A percentile compares a stretch with the other conserved stretches of the same genome.
These are phyloP conservation scores for Pythium diclinum DNA, from an alignment of 352 stramenopile genomes.

Conservation along the genomic window DNA sequence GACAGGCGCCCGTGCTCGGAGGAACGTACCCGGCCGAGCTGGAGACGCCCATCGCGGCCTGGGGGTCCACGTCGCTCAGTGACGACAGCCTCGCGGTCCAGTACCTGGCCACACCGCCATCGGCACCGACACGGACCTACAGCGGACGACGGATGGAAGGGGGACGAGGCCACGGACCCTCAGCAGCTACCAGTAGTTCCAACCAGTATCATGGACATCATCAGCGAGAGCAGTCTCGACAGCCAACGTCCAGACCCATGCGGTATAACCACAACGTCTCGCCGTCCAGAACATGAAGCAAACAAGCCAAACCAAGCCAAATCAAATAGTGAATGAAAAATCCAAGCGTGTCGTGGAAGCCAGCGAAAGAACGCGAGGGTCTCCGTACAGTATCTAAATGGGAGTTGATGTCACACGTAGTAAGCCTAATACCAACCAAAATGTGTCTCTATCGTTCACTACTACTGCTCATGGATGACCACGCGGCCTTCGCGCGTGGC, in stretches of 20 bases:
- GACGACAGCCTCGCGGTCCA: slow-evolving; percentile 9
- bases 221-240: neutral
- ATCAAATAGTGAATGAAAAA: no score
- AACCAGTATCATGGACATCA: neutral
- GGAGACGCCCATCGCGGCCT: slow-evolving; percentile 20
- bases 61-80: neutral
- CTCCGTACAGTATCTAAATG: neutral
- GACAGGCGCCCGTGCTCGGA: neutral
- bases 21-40: slow-evolving; percentile 22
- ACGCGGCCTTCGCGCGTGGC: slow-evolving; percentile 6
- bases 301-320: no score
- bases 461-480: slow-evolving; percentile 5
- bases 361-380: neutral
- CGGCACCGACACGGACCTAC: neutral
- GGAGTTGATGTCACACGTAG: neutral
- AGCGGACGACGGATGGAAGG: slow-evolving; percentile 13
- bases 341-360: neutral
- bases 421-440: neutral
- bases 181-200: neutral
- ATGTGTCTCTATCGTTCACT: neutral
- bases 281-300: slow-evolving; percentile 1
- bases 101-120: slow-evolving; percentile 2
- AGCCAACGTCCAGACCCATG: slow-evolving; percentile 2
- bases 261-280: slow-evolving; percentile 1
- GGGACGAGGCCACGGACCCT: neutral